Evolutionary conservation across 306 rosid genomes (phyloP).

Genomic region (Ceratonia siliqua): DNA sequence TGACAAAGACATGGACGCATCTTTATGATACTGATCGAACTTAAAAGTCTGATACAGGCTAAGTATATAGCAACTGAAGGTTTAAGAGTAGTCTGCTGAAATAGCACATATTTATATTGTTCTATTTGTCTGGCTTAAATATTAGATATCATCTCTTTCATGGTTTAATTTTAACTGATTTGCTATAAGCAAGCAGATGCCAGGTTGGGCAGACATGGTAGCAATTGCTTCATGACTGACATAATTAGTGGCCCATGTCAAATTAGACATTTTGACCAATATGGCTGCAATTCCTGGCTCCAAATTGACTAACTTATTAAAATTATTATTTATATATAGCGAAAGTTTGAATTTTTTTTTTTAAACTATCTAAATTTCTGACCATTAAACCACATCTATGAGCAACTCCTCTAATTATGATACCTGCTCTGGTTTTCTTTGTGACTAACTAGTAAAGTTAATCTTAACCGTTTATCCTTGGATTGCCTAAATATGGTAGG

Average conservation of each 20-base stretch:
- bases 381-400: not conserved
- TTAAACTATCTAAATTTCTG: not conserved
- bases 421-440: not conserved
- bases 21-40: not conserved
- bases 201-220: not conserved
- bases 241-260: not conserved
- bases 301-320: too few species aligned
- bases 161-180: not conserved
- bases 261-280: not conserved
- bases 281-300: not conserved
- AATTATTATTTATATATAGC: too few species aligned
- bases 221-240: not conserved
- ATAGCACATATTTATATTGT: not conserved
- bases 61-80: not conserved
- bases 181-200: not conserved
- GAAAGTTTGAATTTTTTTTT: not conserved
- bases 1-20: conserved; percentile 36
- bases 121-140: not conserved
- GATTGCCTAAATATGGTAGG: not conserved
- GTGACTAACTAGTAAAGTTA: not conserved
- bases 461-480: not conserved
- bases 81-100: not conserved
- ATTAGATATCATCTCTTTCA: not conserved
- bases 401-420: not conserved
- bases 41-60: not conserved